These are phyloP conservation scores for Letharia columbiana DNA, from an alignment of 495 filamentous ascomycete genomes.

Conservation along the genomic window DNA sequence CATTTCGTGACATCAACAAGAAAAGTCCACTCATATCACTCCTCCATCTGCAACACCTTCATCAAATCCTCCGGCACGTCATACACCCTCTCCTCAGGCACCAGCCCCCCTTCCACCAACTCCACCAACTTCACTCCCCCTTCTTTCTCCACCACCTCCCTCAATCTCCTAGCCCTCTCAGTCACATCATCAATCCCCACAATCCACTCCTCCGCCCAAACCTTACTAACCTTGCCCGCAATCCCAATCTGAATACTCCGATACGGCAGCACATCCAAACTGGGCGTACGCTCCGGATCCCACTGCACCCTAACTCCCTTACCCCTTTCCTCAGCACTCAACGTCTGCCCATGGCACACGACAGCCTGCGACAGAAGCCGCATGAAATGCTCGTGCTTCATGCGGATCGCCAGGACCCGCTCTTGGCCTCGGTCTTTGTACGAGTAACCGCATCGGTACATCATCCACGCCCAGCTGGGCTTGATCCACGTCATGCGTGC, in stretches of 20 bases:
- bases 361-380: slow-evolving; percentile 28
- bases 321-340: slow-evolving; percentile 28
- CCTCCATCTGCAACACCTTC: slow-evolving; percentile 25
- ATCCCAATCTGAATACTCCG: slow-evolving; percentile 56
- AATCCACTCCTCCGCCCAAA: slow-evolving; percentile 46
- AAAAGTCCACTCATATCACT: not conserved
- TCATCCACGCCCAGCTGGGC: slow-evolving; percentile 58
- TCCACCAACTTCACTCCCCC: slow-evolving; percentile 29
- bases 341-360: slow-evolving; percentile 22
- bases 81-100: slow-evolving; percentile 43
- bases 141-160: slow-evolving; percentile 37
- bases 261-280: slow-evolving; percentile 36
- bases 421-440: slow-evolving; percentile 42
- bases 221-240: slow-evolving; percentile 31
- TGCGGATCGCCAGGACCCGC: slow-evolving; percentile 46
- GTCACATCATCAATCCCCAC: slow-evolving; percentile 52
- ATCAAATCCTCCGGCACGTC: slow-evolving; percentile 33
- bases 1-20: not conserved
- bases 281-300: slow-evolving; percentile 49
- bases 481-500: slow-evolving; percentile 62
- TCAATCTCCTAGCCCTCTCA: slow-evolving; percentile 39
- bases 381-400: slow-evolving; percentile 39
- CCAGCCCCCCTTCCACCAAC: slow-evolving; percentile 32
- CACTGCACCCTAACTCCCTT: slow-evolving; percentile 48
- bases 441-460: slow-evolving; percentile 50